These are phyloP conservation scores for Selenicereus undatus DNA, from an alignment of 148 eudicot species.

Conservation along the genomic window DNA sequence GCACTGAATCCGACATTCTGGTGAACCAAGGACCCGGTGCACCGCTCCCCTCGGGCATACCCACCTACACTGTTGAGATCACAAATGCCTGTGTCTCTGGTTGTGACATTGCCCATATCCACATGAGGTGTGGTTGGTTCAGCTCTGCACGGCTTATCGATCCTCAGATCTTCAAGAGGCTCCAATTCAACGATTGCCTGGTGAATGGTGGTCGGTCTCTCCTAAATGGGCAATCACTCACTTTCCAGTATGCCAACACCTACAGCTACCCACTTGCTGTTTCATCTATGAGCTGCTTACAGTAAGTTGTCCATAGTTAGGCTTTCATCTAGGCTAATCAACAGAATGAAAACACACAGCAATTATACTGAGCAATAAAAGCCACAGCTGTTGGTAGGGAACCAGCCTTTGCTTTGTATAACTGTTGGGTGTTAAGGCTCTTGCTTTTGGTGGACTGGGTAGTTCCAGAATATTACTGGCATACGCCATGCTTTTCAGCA, in stretches of 20 bases:
- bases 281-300: constrained; percentile 46
- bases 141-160: constrained; percentile 70
- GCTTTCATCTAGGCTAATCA: constrained; percentile 9
- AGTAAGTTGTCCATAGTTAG: constrained; percentile 21
- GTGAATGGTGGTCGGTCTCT: constrained; percentile 66
- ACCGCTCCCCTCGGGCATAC: constrained; percentile 76
- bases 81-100: constrained; percentile 60
- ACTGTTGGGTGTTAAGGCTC: constrained; percentile 19
- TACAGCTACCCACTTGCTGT: constrained; percentile 62
- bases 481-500: constrained; percentile 15
- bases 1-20: constrained; percentile 47
- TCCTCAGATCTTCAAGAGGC: constrained; percentile 58
- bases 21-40: constrained; percentile 56
- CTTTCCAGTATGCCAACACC: constrained; percentile 75
- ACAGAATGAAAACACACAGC: constrained; percentile 17
- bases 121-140: constrained; percentile 78
- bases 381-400: neutral
- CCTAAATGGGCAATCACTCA: constrained; percentile 42
- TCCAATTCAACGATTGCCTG: constrained; percentile 57
- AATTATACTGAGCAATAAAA: constrained; percentile 18
- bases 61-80: constrained; percentile 77
- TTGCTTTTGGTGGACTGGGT: neutral
- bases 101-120: constrained; percentile 61
- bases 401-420: constrained; percentile 15
- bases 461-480: neutral